Base-by-base conservation (phyloP, 2,329 filamentous ascomycete species). In the Pseudogymnoascus sp. region DNA sequence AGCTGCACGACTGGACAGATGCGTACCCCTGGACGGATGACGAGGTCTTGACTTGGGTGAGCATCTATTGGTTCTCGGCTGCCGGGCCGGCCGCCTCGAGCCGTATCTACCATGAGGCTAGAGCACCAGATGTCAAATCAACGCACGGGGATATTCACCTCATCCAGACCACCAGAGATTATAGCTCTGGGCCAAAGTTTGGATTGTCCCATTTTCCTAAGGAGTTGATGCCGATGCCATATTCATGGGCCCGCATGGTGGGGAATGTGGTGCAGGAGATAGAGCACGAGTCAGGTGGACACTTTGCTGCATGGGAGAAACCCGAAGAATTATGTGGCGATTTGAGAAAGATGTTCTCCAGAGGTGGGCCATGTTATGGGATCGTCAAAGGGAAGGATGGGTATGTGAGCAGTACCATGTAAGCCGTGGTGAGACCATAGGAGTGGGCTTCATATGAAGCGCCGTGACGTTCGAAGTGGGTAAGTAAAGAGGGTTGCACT, bases 1-100 rank as follows among this genome's bases (percentile, higher is more conserved):
- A 93, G 71, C 77, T 93, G 17, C 83, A 87, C 69, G 86, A 89
- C 68, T 93, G 89, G 90, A 86, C 86, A 0, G 89, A 92, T 68
- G 71, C 70, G 1, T 91, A 91, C 69, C 76, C 81, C 0, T 93
- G 88, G 88, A 86, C 84, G 0, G 86, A 90, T 66, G 88, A 92
- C 66, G 88, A 92, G 74, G 79, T 92, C 10, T 76, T 90, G 42
- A 90, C 86, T 0, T 93, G 89, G 90, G 76, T 92, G 0, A 84
- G 80, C 60, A 82, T 93, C 50, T 93, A 93, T 73, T 84, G 82
- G 71, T 92, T 92, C 75, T 87, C 83, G 2, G 81, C 77, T 0
- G 87, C 88, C 0, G 89, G 90, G 0, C 86, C 89, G 0, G 85
- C 84, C 2, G 88, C 89, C 0, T 85, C 82, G 64, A 70, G 83